Conservation (phyloP, 805 yeast genomes). For the Alloascoidea africana region DNA sequence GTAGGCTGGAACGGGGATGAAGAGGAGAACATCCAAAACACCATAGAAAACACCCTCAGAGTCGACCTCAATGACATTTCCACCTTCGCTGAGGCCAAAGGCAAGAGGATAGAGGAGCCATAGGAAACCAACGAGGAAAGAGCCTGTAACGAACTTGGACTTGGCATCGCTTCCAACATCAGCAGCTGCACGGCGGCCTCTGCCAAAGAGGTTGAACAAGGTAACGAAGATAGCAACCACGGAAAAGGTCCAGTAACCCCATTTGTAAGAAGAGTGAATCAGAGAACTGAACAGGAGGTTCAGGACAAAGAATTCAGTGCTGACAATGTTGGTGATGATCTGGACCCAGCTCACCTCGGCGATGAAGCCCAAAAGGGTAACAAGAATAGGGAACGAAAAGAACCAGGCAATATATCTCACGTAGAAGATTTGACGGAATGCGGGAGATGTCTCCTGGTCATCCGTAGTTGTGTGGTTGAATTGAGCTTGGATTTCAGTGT, state of each 20-base stretch:
- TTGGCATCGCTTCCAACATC: too few species aligned
- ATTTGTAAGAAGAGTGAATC: conserved; percentile 29
- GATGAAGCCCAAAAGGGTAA: conserved; percentile 7
- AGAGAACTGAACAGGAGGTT: conserved; percentile 28
- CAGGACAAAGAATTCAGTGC: conserved; percentile 26
- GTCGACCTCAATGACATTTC: conserved; percentile 36
- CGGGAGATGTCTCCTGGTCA: conserved; percentile 12
- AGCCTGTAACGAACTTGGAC: too few species aligned
- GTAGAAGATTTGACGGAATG: conserved; percentile 28
- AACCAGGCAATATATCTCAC: conserved; percentile 29
- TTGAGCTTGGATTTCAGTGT: conserved; percentile 23
- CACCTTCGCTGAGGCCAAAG: conserved; percentile 43
- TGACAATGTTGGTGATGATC: conserved; percentile 16
- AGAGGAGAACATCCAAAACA: conserved; percentile 31
- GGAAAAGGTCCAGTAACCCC: conserved; percentile 35
- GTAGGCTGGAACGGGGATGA: too few species aligned
- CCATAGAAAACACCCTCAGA: conserved; percentile 41
- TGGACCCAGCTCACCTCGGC: conserved; percentile 14
- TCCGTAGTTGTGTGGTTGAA: conserved; percentile 22
- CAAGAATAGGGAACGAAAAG: conserved; percentile 15
- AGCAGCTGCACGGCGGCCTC: too few species aligned
- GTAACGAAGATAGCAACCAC: too few species aligned
- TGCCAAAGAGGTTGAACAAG: too few species aligned
- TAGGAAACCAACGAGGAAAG: too few species aligned
- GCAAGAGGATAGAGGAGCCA: conserved; percentile 29